Percentiles rank a stretch among this genome's conserved stretches.
Conservation (phyloP, 345 rosid genomes). For the Nasturtium officinale region DNA sequence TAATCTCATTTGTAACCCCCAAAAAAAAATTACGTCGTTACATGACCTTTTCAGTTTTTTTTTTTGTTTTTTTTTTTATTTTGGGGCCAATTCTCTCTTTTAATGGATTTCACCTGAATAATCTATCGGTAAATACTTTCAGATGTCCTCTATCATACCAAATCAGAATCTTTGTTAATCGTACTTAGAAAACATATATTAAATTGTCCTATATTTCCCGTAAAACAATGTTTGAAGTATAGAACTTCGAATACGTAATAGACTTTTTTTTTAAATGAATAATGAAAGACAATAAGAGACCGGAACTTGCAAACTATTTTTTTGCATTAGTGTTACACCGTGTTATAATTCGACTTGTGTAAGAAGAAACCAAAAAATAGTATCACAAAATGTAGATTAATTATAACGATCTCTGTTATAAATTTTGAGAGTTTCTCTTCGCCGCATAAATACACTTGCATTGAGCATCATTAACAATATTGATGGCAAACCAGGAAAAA, state of each 20-base stretch:
- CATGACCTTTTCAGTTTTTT: too few relatives aligned
- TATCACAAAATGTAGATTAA: neutral
- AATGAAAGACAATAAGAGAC: neutral
- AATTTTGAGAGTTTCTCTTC: slow-evolving; percentile 11
- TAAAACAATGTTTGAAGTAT: slow-evolving; percentile 11
- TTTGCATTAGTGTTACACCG: neutral
- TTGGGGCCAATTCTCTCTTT: neutral
- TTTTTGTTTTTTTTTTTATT: too few relatives aligned
- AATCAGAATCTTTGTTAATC: neutral
- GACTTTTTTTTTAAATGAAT: neutral
- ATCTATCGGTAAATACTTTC: neutral
- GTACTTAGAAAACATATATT: neutral
- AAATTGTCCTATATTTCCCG: neutral
- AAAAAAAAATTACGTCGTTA: neutral
- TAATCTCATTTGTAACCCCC: neutral
- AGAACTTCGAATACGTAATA: neutral
- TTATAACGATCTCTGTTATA: slow-evolving; percentile 6
- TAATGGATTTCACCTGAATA: neutral
- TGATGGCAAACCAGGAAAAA: slow-evolving; percentile 27
- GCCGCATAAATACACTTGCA: slow-evolving; percentile 42
- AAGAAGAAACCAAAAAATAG: too few relatives aligned
- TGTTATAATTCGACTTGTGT: neutral
- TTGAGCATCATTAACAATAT: slow-evolving; percentile 3
- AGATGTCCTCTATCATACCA: neutral
- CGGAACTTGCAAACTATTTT: neutral